Conservation (phyloP, 768 basidiomycete species). For the Paxillus ammoniavirescens region DNA sequence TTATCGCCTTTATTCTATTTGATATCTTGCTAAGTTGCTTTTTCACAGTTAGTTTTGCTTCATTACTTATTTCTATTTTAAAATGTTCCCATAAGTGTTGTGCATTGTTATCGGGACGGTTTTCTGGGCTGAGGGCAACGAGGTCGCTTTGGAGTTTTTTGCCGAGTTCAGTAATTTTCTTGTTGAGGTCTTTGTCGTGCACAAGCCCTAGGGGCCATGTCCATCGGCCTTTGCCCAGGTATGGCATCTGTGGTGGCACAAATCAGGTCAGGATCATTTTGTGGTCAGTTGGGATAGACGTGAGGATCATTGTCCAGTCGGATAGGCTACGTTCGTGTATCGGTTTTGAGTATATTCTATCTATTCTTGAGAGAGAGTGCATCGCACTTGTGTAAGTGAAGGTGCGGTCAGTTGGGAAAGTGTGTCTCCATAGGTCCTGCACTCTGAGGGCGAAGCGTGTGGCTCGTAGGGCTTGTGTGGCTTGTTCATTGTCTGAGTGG, state of each 20-base stretch:
- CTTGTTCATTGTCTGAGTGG: conserved; percentile 9
- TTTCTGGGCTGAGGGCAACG: no score
- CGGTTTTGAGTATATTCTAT: background rate
- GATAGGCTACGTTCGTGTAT: background rate
- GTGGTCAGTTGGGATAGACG: no score
- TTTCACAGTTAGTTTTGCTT: background rate
- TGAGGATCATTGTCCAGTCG: background rate
- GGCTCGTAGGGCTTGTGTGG: conserved; percentile 14
- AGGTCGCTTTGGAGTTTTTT: background rate
- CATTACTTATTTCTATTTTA: background rate
- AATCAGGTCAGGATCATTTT: background rate
- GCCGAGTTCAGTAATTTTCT: background rate
- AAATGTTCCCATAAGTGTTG: background rate
- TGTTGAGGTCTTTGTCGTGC: conserved; percentile 2
- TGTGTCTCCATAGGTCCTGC: background rate
- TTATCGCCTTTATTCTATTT: background rate
- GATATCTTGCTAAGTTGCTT: background rate
- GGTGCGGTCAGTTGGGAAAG: background rate
- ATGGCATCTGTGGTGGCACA: conserved; percentile 9
- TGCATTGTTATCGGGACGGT: no score
- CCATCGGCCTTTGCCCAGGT: conserved; percentile 9
- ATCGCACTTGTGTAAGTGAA: no score
- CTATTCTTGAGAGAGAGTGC: background rate
- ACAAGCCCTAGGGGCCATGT: conserved; percentile 2
- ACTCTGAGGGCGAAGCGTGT: background rate